Conservation (phyloP, 202 grass and related monocot genomes). For the Saccharum hybrid region DNA sequence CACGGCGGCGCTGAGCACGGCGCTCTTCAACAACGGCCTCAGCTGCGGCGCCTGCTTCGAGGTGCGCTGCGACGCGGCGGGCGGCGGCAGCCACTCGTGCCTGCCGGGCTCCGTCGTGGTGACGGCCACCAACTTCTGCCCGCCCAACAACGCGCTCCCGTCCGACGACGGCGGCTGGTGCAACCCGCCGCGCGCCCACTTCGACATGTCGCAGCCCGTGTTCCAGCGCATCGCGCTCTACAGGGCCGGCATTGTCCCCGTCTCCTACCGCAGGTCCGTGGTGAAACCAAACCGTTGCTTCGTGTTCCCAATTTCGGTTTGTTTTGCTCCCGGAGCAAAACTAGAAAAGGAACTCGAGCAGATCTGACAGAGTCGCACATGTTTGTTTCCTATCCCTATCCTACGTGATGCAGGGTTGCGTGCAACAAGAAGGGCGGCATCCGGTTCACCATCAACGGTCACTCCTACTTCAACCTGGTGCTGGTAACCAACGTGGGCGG, state of each 20-base stretch:
- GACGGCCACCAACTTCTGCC: slow-evolving; percentile 94
- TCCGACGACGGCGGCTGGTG: slow-evolving; percentile 91
- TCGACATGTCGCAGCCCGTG: slow-evolving; percentile 87
- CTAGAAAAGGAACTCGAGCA: not conserved
- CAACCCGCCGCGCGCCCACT: slow-evolving; percentile 82
- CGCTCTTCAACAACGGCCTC: slow-evolving; percentile 85
- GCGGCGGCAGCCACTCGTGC: slow-evolving; percentile 64
- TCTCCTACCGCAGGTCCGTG: slow-evolving; percentile 63
- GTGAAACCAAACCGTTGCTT: rapidly evolving
- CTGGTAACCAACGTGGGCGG: slow-evolving; percentile 93
- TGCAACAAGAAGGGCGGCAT: slow-evolving; percentile 87
- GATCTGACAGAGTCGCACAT: not conserved
- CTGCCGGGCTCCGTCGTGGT: slow-evolving; percentile 76
- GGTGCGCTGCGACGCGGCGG: slow-evolving; percentile 57
- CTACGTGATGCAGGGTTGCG: slow-evolving; percentile 47
- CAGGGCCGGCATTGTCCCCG: slow-evolving; percentile 82
- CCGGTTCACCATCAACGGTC: slow-evolving; percentile 95
- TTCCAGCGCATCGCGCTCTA: slow-evolving; percentile 89
- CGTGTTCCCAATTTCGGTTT: rapidly evolving
- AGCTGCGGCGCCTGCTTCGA: slow-evolving; percentile 90
- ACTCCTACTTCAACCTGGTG: slow-evolving; percentile 97
- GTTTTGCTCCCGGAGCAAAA: too few species aligned
- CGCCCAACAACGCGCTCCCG: slow-evolving; percentile 73
- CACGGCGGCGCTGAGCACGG: slow-evolving; percentile 92
- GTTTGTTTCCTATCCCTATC: too few species aligned